A percentile compares a stretch with the other conserved stretches of the same genome.
These are phyloP conservation scores for Urtica urens DNA, from an alignment of 306 rosid genomes.

Conservation along the genomic window DNA sequence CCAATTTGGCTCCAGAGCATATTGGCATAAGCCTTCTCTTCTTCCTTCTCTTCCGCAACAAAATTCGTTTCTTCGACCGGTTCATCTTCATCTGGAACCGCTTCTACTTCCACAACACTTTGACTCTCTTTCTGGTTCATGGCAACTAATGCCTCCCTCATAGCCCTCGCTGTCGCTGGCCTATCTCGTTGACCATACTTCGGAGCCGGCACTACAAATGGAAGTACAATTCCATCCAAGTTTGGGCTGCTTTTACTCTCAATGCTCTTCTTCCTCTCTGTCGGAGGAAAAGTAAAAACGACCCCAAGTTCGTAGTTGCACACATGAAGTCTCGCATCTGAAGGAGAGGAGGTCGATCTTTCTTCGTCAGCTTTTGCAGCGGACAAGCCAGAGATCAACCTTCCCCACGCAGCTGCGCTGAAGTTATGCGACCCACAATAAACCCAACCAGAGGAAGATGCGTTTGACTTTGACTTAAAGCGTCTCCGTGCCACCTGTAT, in stretches of 20 bases:
- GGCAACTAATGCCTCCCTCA: slow-evolving; percentile 60
- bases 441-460: slow-evolving; percentile 59
- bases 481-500: slow-evolving; percentile 58
- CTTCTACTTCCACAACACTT: slow-evolving; percentile 41
- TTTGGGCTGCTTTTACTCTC: slow-evolving; percentile 15
- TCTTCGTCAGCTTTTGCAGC: slow-evolving; percentile 21
- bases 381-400: slow-evolving; percentile 37
- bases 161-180: slow-evolving; percentile 65
- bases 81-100: slow-evolving; percentile 49
- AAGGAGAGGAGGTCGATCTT: slow-evolving; percentile 18
- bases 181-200: slow-evolving; percentile 51
- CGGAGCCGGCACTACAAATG: slow-evolving; percentile 76
- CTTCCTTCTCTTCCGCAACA: slow-evolving; percentile 58
- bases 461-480: slow-evolving; percentile 39
- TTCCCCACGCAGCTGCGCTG: slow-evolving; percentile 89
- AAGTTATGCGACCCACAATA: slow-evolving; percentile 82
- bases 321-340: slow-evolving; percentile 46
- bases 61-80: slow-evolving; percentile 29
- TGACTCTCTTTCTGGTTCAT: slow-evolving; percentile 27
- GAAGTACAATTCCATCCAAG: slow-evolving; percentile 53
- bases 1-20: slow-evolving; percentile 63
- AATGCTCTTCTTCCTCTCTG: slow-evolving; percentile 18
- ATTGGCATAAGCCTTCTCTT: slow-evolving; percentile 65
- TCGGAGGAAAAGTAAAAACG: slow-evolving; percentile 56
- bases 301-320: slow-evolving; percentile 86